Base-by-base conservation (phyloP, 2,329 filamentous ascomycete genomes). In the Diaporthe destruens region DNA sequence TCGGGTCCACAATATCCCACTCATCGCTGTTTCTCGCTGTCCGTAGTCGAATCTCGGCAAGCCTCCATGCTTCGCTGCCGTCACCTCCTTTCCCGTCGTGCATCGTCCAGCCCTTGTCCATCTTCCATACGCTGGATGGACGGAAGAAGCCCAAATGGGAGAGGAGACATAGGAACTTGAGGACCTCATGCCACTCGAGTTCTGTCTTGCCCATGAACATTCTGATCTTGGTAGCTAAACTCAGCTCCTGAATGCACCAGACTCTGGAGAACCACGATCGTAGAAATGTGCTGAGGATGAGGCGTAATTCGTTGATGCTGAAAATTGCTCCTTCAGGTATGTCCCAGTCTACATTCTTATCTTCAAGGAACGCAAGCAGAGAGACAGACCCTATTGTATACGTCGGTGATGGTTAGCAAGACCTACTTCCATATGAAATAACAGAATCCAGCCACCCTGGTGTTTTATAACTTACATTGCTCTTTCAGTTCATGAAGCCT, bases 21-120 rank as follows among this genome's bases (percentile, higher is more conserved):
- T 69, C 67, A 0, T 69, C 39, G 12, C 39, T 16, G 25, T 55
- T 44, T 20, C 32, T 67, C 23, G 69, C 53, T 5, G 69, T 71
- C 11, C 57, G 56, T 18, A 71, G 29, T 14, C 69, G 57, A 2
- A 71, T 71, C 47, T 71, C 56, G 32, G 56, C 69, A 25, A 71
- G 69, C 53, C 57, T 54, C 69, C 69, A 71, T 14, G 69, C 69
- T 23, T 71, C 69, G 57, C 69, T 71, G 6, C 69, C 56, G 32
- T 71, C 69, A 20, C 69, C 69, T 9, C 69, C 69, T 8, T 53
- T 71, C 0, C 69, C 69, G 12, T 71, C 69, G 42, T 51, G 34
- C 29, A 32, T 69, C 12, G 67, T 69, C 67, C 67, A 69, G 11
- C 53, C 67, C 9, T 57, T 44, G 14, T 69, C 67, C 34, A 69